Evolutionary conservation across 1,139 yeast species (phyloP).

Genomic region (Hyphopichia khmerensis): DNA sequence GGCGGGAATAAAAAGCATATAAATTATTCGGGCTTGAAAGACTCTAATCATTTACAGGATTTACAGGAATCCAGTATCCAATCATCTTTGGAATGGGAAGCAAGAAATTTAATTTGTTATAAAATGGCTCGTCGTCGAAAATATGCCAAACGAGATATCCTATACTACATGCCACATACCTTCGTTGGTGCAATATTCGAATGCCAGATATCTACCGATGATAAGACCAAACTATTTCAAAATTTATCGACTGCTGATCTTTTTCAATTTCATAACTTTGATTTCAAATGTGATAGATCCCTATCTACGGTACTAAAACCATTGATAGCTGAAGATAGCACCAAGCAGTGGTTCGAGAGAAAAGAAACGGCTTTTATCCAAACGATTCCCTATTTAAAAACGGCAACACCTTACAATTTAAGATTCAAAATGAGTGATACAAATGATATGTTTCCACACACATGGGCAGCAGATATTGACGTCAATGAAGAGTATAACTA

Average conservation of each 20-base stretch:
- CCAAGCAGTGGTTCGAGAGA: conserved; percentile 46
- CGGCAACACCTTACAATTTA: conserved; percentile 45
- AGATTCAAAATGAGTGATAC: conserved; percentile 36
- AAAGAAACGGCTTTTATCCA: conserved; percentile 30
- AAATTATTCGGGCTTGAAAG: conserved; percentile 25
- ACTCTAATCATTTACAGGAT: conserved; percentile 19
- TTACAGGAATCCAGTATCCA: conserved; percentile 19
- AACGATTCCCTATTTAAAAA: conserved; percentile 58
- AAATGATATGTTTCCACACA: conserved; percentile 27
- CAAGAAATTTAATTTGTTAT: conserved; percentile 47
- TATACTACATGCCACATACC: conserved; percentile 56
- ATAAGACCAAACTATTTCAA: conserved; percentile 18
- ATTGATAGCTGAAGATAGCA: conserved; percentile 56
- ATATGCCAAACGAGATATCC: conserved; percentile 50
- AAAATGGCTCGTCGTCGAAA: conserved; percentile 64
- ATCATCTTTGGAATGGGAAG: conserved; percentile 28
- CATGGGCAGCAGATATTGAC: conserved; percentile 51
- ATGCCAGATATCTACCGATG: conserved; percentile 38
- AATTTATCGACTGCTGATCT: conserved; percentile 14
- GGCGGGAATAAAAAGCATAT: conserved; percentile 13
- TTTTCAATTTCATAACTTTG: conserved; percentile 13
- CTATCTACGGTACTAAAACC: conserved; percentile 54
- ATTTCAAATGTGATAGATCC: conserved; percentile 34
- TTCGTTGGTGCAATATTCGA: conserved; percentile 68
- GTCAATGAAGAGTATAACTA: conserved; percentile 53